Conservation (phyloP, 306 rosid genomes). For the Quercus engelmannii region DNA sequence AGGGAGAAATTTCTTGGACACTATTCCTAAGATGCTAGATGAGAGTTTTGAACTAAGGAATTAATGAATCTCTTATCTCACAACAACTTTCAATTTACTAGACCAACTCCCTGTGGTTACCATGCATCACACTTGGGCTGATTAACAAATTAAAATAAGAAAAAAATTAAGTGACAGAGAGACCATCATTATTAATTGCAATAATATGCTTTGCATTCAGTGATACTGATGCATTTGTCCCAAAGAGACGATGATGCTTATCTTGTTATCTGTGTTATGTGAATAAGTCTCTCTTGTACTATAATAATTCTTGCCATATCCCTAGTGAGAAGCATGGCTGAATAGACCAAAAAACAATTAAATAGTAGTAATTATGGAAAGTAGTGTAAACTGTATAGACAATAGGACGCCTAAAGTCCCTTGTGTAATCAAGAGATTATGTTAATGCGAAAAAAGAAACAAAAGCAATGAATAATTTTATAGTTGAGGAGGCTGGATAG, state of each 20-base stretch:
- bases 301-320: constrained; percentile 40
- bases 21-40: no score
- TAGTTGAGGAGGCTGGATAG: no score
- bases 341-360: not conserved
- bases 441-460: no score
- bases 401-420: not conserved
- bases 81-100: no score
- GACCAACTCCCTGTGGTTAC: no score
- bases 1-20: no score
- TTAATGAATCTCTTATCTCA: no score
- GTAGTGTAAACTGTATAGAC: not conserved
- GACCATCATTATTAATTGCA: not conserved
- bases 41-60: no score
- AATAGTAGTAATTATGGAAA: not conserved
- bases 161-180: not conserved
- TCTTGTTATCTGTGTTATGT: constrained; percentile 40
- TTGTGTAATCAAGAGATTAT: not conserved
- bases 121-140: not conserved
- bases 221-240: constrained; percentile 19
- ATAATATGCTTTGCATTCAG: constrained; percentile 34
- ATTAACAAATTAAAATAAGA: not conserved
- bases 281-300: constrained; percentile 24
- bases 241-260: constrained; percentile 18
- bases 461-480: no score
- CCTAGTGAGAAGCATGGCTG: not conserved